Evolutionary conservation across 805 yeast species (phyloP).

Genomic region (Cyberlindnera maritima): DNA sequence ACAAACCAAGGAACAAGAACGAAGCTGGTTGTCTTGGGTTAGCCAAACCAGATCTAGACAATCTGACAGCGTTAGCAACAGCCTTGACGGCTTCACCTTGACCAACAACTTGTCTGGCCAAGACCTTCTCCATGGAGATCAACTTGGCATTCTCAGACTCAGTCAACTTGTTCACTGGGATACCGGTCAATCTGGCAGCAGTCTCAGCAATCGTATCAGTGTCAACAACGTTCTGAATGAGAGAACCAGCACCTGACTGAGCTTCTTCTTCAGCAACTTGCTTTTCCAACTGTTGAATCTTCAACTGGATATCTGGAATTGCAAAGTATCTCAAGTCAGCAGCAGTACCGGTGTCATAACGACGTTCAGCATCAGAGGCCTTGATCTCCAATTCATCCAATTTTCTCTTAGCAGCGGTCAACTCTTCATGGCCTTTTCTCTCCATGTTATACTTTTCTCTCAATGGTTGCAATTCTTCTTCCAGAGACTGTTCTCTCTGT

Average conservation of each 20-base stretch:
- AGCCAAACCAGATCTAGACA: conserved; percentile 90
- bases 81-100: conserved; percentile 95
- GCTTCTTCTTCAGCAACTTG: conserved; percentile 76
- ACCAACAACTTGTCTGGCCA: conserved; percentile 85
- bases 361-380: conserved; percentile 95
- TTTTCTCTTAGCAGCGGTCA: conserved; percentile 84
- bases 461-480: conserved; percentile 81
- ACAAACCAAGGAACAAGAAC: conserved; percentile 88
- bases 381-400: conserved; percentile 90
- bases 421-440: conserved; percentile 85
- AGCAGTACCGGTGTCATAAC: conserved; percentile 89
- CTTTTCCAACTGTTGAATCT: conserved; percentile 71
- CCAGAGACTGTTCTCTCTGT: conserved; percentile 75
- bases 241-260: conserved; percentile 53
- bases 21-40: conserved; percentile 97
- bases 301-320: conserved; percentile 83
- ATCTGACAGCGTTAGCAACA: conserved; percentile 90
- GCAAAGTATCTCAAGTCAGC: conserved; percentile 98
- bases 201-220: conserved; percentile 94
- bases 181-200: conserved; percentile 94
- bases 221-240: conserved; percentile 89
- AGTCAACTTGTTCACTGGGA: conserved; percentile 90
- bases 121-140: conserved; percentile 89
- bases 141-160: conserved; percentile 94
- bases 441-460: conserved; percentile 84